Evolutionary conservation across 176 grass and related monocot species (phyloP).

Genomic region (Eleusine coracana): DNA sequence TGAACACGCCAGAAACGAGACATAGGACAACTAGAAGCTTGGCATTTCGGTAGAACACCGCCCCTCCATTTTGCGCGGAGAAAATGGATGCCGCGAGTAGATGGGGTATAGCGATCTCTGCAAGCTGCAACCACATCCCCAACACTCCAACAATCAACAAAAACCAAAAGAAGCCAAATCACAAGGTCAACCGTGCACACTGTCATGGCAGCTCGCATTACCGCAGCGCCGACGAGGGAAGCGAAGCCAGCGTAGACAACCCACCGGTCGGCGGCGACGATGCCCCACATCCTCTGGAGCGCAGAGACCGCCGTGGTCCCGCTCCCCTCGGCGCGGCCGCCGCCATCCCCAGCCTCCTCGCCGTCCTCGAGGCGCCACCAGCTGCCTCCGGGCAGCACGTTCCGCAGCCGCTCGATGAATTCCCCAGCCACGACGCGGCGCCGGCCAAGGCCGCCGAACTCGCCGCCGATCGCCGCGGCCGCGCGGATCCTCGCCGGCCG

Average conservation of each 20-base stretch:
- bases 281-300: conserved; percentile 78
- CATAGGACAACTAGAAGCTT: conserved; percentile 81
- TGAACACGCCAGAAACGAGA: conserved; percentile 86
- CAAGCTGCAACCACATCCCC: conserved; percentile 57
- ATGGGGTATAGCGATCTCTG: conserved; percentile 95
- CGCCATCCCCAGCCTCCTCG: conserved; percentile 36
- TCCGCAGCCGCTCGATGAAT: conserved; percentile 57
- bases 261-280: conserved; percentile 70
- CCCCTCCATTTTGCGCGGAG: conserved; percentile 79
- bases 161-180: conserved; percentile 27
- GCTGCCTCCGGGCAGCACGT: conserved; percentile 75
- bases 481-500: conserved; percentile 36
- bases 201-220: conserved; percentile 33
- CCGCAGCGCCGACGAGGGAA: conserved; percentile 78
- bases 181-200: not conserved
- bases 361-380: conserved; percentile 93
- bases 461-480: conserved; percentile 39
- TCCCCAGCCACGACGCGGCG: conserved; percentile 44
- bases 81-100: conserved; percentile 93
- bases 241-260: conserved; percentile 77
- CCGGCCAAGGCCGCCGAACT: conserved; percentile 35
- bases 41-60: conserved; percentile 77
- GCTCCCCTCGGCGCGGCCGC: conserved; percentile 51
- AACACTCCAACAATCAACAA: conserved; percentile 28
- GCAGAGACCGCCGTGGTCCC: conserved; percentile 65